A percentile compares a stretch with the other conserved stretches of the same genome.
Evolutionary conservation across 2,329 filamentous ascomycete species (phyloP).

Genomic region (Lojkania enalia): DNA sequence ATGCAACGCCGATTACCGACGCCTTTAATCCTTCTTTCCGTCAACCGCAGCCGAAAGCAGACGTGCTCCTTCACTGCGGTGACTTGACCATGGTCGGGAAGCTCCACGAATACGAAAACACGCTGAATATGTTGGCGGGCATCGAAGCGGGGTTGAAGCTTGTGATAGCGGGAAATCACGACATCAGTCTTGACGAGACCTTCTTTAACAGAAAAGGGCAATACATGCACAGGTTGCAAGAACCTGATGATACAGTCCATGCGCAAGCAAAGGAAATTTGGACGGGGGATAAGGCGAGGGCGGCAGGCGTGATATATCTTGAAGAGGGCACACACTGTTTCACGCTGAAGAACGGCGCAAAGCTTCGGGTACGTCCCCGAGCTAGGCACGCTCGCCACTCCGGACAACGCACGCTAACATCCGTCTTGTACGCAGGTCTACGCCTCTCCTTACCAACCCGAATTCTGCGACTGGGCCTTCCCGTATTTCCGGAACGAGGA

Average conservation of each 20-base stretch:
- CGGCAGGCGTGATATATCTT: constrained; percentile 57
- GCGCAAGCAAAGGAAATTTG: constrained; percentile 51
- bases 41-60: constrained; percentile 53
- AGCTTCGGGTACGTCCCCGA: constrained; percentile 44
- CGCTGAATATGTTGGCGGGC: constrained; percentile 52
- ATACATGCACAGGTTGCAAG: constrained; percentile 28
- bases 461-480: constrained; percentile 60
- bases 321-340: constrained; percentile 58
- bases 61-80: constrained; percentile 62
- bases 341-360: constrained; percentile 53
- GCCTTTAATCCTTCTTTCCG: constrained; percentile 22
- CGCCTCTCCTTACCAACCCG: constrained; percentile 58
- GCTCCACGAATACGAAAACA: constrained; percentile 51
- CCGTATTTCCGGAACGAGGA: constrained; percentile 56
- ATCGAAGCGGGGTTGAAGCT: constrained; percentile 61
- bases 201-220: constrained; percentile 47
- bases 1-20: constrained; percentile 17
- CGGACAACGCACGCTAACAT: background rate
- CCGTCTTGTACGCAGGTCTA: constrained; percentile 52
- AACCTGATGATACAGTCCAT: constrained; percentile 23
- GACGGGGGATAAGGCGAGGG: constrained; percentile 48
- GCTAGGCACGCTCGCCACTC: background rate
- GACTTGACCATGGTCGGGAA: constrained; percentile 60
- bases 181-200: constrained; percentile 58
- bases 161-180: constrained; percentile 67